Evolutionary conservation across 1,284 basidiomycete genomes (phyloP), one percentile per base, ranked within the genome.

Genomic region (Coniferiporia sulphurascens): DNA sequence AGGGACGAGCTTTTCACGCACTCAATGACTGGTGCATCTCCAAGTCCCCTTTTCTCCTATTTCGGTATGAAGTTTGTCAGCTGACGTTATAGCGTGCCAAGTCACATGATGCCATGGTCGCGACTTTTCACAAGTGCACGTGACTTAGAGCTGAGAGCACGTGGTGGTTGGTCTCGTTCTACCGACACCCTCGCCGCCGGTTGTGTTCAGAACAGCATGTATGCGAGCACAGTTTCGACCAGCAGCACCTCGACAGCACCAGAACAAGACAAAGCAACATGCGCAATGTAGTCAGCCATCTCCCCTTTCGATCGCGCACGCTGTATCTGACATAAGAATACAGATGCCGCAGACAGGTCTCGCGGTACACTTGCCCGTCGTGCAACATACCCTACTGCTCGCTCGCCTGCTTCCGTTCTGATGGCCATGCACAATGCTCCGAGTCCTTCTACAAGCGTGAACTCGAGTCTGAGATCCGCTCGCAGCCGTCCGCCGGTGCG

Each of bases 341-440:
- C 63, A 93, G 91, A 69, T 93, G 90, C 74, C 78, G 77, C 44
- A 78, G 85, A 66, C 87, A 91, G 68, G 79, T 89, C 65, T 81
- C 87, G 8, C 84, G 83, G 67, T 93, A 93, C 70, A 86, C 84
- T 0, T 93, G 91, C 64, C 87, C 91, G 32, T 76, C 76, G 17
- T 93, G 91, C 74, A 93, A 93, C 67, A 72, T 88, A 13, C 80
- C 81, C 0, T 93, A 93, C 66, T 93, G 91, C 72, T 89, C 88
- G 15, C 70, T 93, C 44, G 75, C 76, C 12, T 93, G 91, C 70
- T 93, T 90, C 72, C 83, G 86, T 38, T 86, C 86, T 34, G 76
- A 84, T 73, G 87, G 86, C 21, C 91, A 92, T 69, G 73, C 76
- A 1, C 77, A 79, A 68, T 93, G 90, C 72, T 89, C 89, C 15